phyloP scores from a whole-genome alignment of 768 basidiomycete genomes.

The Suillus paluster region DNA sequence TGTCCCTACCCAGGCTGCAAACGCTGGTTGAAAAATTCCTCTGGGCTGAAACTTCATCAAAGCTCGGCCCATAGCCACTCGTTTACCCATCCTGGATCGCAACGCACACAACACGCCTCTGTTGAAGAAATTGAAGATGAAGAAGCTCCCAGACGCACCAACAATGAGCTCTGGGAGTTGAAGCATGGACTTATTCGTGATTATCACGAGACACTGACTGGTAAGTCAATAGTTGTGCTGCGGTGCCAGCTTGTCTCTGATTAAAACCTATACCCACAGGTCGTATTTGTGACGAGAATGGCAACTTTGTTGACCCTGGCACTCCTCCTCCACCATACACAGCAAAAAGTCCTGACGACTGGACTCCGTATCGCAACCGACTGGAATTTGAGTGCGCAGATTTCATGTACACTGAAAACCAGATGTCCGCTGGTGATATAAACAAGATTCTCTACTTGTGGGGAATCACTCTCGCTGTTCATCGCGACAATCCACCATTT shows the following conservation, averaged over 20 bases:
- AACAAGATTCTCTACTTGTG: slow-evolving; percentile 21
- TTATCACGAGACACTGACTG: neutral
- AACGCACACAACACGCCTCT: neutral
- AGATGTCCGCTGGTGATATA: slow-evolving; percentile 23
- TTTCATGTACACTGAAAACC: slow-evolving; percentile 19
- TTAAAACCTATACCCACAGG: neutral
- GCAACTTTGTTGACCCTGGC: neutral
- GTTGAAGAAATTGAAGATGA: neutral
- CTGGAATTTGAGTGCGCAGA: slow-evolving; percentile 19
- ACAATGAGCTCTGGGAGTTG: neutral
- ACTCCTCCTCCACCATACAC: neutral
- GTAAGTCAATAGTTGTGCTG: neutral
- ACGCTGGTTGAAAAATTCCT: neutral
- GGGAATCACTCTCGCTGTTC: neutral
- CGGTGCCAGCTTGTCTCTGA: neutral
- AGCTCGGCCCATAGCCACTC: neutral
- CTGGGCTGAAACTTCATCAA: neutral
- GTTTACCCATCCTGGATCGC: neutral
- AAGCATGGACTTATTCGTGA: neutral
- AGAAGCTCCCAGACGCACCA: neutral
- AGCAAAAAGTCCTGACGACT: slow-evolving; percentile 14
- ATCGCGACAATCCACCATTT: slow-evolving; percentile 1
- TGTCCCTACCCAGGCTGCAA: neutral
- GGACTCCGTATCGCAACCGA: slow-evolving; percentile 19
- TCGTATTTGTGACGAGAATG: too few relatives aligned